These are phyloP conservation scores for Cyberlindnera subsufficiens DNA, from an alignment of 805 yeast species.

Conservation along the genomic window DNA sequence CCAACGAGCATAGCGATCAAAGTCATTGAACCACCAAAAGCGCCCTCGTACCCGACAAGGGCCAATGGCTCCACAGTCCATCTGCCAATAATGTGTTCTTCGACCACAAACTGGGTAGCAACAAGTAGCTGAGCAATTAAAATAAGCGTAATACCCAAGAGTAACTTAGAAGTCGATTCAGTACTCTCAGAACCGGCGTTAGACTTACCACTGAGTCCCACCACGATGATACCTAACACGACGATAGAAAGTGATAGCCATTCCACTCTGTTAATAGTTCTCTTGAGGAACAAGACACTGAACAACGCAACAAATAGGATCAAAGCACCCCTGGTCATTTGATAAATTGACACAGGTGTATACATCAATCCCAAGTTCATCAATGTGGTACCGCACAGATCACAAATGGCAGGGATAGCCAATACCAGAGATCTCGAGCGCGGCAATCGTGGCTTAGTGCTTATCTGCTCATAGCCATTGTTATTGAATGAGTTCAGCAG, in stretches of 20 bases:
- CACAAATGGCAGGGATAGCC: slow-evolving; percentile 65
- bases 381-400: slow-evolving; percentile 66
- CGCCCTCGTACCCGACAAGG: slow-evolving; percentile 71
- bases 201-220: slow-evolving; percentile 62
- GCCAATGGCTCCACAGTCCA: slow-evolving; percentile 53
- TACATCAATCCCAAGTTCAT: slow-evolving; percentile 70
- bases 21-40: slow-evolving; percentile 50
- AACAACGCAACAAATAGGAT: slow-evolving; percentile 72
- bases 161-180: slow-evolving; percentile 24
- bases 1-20: slow-evolving; percentile 38
- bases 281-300: slow-evolving; percentile 55
- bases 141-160: slow-evolving; percentile 54
- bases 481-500: slow-evolving; percentile 13
- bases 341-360: slow-evolving; percentile 76
- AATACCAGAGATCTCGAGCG: slow-evolving; percentile 29
- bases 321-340: slow-evolving; percentile 79
- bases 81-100: slow-evolving; percentile 56
- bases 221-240: slow-evolving; percentile 61
- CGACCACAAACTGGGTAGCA: slow-evolving; percentile 74
- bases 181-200: slow-evolving; percentile 8
- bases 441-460: slow-evolving; percentile 15
- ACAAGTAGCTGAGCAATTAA: slow-evolving; percentile 59
- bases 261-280: slow-evolving; percentile 51
- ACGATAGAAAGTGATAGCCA: slow-evolving; percentile 67
- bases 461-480: background rate